Conservation (phyloP, 2,329 filamentous ascomycete genomes). For the Cladobotryum mycophilum region DNA sequence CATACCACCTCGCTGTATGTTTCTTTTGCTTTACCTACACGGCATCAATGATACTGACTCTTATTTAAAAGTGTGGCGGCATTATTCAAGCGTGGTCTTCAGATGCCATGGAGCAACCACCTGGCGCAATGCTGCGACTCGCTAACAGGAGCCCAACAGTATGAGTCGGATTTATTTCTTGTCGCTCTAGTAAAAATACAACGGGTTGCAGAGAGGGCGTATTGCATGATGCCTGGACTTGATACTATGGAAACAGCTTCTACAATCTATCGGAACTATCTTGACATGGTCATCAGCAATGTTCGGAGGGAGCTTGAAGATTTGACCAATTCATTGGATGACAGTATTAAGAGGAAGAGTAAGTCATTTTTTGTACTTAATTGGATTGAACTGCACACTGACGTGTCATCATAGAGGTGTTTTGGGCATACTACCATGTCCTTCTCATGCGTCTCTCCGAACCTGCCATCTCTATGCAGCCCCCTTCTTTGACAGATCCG, state of each 20-base stretch:
- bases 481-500: slow-evolving; percentile 11
- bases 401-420: slow-evolving; percentile 19
- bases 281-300: slow-evolving; percentile 28
- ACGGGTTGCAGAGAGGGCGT: slow-evolving; percentile 24
- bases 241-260: slow-evolving; percentile 1
- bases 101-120: slow-evolving; percentile 27
- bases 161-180: slow-evolving; percentile 26
- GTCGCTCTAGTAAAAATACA: slow-evolving; percentile 30
- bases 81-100: slow-evolving; percentile 27
- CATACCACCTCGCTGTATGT: slow-evolving; percentile 31
- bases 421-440: slow-evolving; percentile 29
- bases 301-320: slow-evolving; percentile 28
- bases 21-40: neutral
- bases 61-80: slow-evolving; percentile 16
- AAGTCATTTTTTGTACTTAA: neutral
- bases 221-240: slow-evolving; percentile 20
- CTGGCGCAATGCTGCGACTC: slow-evolving; percentile 28
- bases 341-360: slow-evolving; percentile 17
- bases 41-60: neutral
- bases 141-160: slow-evolving; percentile 22
- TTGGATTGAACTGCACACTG: neutral
- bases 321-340: slow-evolving; percentile 18
- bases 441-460: slow-evolving; percentile 32
- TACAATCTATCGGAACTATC: slow-evolving; percentile 18
- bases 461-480: slow-evolving; percentile 27